Evolutionary conservation across 768 basidiomycete species (phyloP), one percentile per base, ranked within the genome.

Genomic region (Chalciporus chontae): DNA sequence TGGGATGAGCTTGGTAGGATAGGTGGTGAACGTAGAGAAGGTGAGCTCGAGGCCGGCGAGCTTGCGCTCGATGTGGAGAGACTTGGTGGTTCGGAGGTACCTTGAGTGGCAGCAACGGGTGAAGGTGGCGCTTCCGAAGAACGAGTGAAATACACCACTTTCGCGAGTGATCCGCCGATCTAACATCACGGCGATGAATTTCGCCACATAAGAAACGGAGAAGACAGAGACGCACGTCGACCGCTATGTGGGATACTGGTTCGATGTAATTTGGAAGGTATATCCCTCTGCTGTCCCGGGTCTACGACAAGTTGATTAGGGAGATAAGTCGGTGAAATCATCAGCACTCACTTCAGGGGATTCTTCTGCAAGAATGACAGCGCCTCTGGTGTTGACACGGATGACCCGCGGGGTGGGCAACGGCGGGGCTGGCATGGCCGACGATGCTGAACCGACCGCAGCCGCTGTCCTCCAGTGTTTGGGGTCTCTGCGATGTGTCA

Each of bases 241-340:
- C 85, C 4, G 96, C 96, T 48, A 98, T 94, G 66, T 98, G 94
- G 17, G 94, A 96, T 14, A 99, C 87, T 19, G 92, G 91, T 70
- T 99, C 96, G 53, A 95, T 95, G 73, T 98, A 85, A 65, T 96
- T 94, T 47, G 96, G 96, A 27, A 99, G 79, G 71, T 98, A 98
- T 61, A 99, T 97, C 9, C 94, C 95, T 64, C 94, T 78, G 62
- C 91, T 94, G 69, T 97, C 94, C 56, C 93, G 76, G 37, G 90
- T 93, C 92, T 93, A 52, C 41, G 50, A 38, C 32, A 49, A 44
- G 52, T 36, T 29, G 43, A 40, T 62, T 47, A 62, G 50, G 31
- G 46, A 53, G 48, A 26, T 32, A 43, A 44, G 29, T 31, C 26
- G 47, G 47, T 26, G 19, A 53, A 47, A 47, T 34, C 5, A 40